Conservation (phyloP, 495 filamentous ascomycete genomes). For the Aspergillus panamensis region DNA sequence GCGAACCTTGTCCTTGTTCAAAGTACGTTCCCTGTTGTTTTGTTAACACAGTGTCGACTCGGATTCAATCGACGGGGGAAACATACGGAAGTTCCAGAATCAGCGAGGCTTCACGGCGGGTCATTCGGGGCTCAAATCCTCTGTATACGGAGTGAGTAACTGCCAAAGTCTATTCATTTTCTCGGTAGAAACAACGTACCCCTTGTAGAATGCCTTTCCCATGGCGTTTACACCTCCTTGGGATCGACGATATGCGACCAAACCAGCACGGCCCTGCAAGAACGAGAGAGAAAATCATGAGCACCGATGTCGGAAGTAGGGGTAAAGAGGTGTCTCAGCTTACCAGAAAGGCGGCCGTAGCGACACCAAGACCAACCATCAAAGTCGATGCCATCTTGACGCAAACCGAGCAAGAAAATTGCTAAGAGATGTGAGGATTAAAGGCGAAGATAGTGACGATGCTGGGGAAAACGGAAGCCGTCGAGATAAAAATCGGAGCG, state of each 20-base stretch:
- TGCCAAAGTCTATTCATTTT: not conserved
- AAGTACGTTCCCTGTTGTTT: slow-evolving; percentile 64
- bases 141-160: slow-evolving; percentile 27
- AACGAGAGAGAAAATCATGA: slow-evolving; percentile 20
- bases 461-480: slow-evolving; percentile 16
- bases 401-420: not conserved
- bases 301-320: not conserved
- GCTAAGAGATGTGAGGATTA: not conserved
- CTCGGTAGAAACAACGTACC: slow-evolving; percentile 35
- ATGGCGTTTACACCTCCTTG: slow-evolving; percentile 71
- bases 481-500: slow-evolving; percentile 31
- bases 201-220: slow-evolving; percentile 92
- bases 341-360: slow-evolving; percentile 74
- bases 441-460: slow-evolving; percentile 9
- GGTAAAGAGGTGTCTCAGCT: slow-evolving; percentile 20
- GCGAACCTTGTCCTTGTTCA: slow-evolving; percentile 88
- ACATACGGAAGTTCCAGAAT: slow-evolving; percentile 87
- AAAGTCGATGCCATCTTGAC: slow-evolving; percentile 69
- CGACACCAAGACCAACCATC: slow-evolving; percentile 74
- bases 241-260: slow-evolving; percentile 81
- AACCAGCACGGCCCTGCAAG: slow-evolving; percentile 78
- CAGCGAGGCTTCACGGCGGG: slow-evolving; percentile 79
- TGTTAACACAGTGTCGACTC: slow-evolving; percentile 18
- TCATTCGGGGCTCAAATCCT: slow-evolving; percentile 95
- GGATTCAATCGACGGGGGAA: slow-evolving; percentile 1